These are phyloP conservation scores for Kwoniella botswanensis DNA, from an alignment of 768 basidiomycete genomes.

Conservation along the genomic window DNA sequence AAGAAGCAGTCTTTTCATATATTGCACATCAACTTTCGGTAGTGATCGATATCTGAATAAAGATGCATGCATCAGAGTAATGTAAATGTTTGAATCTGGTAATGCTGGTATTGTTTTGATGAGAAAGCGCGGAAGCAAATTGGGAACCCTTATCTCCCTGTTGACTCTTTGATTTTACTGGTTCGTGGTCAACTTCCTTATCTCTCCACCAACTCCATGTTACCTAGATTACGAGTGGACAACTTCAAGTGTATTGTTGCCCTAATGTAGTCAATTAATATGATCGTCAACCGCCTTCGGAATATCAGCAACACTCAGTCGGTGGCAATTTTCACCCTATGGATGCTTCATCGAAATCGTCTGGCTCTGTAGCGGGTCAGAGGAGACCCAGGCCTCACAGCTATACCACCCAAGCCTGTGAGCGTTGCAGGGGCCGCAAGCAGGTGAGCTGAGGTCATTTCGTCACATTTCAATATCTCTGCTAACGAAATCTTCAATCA, in stretches of 20 bases:
- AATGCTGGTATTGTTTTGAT: neutral
- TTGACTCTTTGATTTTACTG: neutral
- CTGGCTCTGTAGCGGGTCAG: constrained; percentile 11
- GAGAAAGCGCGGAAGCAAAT: neutral
- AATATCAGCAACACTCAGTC: neutral
- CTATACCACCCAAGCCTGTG: constrained; percentile 30
- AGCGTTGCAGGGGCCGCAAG: constrained; percentile 28
- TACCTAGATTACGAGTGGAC: no score
- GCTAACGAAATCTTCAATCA: neutral
- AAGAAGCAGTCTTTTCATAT: no score
- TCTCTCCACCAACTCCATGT: neutral
- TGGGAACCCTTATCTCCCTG: neutral
- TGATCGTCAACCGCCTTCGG: neutral
- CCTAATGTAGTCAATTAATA: neutral
- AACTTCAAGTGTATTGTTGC: no score
- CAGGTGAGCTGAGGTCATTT: constrained; percentile 16
- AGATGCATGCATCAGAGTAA: neutral
- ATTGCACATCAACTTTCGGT: no score
- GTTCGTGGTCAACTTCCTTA: neutral
- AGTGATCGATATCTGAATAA: no score
- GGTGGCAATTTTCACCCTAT: neutral
- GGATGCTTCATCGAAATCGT: neutral
- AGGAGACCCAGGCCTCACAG: constrained; percentile 25
- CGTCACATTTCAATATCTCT: neutral
- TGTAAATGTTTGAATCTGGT: neutral